These are phyloP conservation scores for Kodamaea sp. DNA, from an alignment of 1,139 yeast species.

Conservation along the genomic window DNA sequence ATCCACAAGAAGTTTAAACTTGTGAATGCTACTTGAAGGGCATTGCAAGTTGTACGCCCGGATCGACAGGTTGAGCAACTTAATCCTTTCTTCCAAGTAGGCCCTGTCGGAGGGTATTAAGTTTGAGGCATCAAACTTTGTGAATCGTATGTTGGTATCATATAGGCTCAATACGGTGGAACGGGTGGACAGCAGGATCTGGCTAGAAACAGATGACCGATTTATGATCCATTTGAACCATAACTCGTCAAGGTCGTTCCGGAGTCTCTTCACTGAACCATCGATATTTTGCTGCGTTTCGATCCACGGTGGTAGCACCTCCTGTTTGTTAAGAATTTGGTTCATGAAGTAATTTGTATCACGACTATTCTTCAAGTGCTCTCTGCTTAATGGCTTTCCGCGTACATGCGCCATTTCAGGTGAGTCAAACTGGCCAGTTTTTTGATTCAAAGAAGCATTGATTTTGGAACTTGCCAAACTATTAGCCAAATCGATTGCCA, in stretches of 20 bases:
- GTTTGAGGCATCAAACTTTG: conserved; percentile 2
- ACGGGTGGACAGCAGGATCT: conserved; percentile 2
- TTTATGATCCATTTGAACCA: conserved; percentile 46
- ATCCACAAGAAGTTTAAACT: conserved; percentile 56
- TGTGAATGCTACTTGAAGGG: conserved; percentile 68
- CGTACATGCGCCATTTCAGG: conserved; percentile 50
- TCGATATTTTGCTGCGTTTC: conserved; percentile 70
- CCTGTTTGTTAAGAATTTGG: conserved; percentile 69
- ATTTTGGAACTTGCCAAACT: conserved; percentile 75
- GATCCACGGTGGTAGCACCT: conserved; percentile 86
- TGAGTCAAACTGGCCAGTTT: conserved; percentile 63
- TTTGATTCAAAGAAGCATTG: conserved; percentile 65
- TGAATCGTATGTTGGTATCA: conserved; percentile 4
- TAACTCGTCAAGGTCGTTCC: conserved; percentile 42
- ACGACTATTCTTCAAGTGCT: conserved; percentile 60
- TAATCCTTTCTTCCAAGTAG: conserved; percentile 48
- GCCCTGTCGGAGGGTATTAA: conserved; percentile 18
- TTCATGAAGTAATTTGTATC: conserved; percentile 47
- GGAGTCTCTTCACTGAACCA: conserved; percentile 44
- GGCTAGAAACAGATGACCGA: conserved; percentile 11
- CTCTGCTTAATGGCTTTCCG: conserved; percentile 58
- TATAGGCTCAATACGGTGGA: conserved; percentile 1
- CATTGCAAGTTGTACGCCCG: conserved; percentile 80
- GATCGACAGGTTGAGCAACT: conserved; percentile 55
- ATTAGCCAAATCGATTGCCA: conserved; percentile 48